Percentiles rank a stretch among this genome's conserved stretches.
phyloP scores from a whole-genome alignment of 2,329 filamentous ascomycete genomes.

The Fusarium xylarioides region DNA sequence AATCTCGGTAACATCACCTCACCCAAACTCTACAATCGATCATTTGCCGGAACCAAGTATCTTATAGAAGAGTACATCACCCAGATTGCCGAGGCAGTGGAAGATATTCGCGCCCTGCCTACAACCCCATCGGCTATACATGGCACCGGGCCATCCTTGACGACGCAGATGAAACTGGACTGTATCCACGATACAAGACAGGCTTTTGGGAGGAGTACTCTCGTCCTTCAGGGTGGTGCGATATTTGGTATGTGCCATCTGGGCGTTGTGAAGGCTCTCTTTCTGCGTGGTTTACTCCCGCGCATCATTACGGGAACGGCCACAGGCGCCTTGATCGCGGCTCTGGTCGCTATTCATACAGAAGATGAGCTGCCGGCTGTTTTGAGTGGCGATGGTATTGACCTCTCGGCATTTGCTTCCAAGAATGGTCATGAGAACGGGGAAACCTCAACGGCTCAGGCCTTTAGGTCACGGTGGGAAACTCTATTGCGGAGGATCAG shows the following conservation, averaged over 20 bases:
- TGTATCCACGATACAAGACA: conserved; percentile 87
- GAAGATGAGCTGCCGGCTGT: conserved; percentile 84
- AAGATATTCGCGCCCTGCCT: conserved; percentile 76
- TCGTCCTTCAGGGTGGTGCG: conserved; percentile 88
- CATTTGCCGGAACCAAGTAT: conserved; percentile 88
- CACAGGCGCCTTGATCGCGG: conserved; percentile 88
- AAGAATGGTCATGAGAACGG: conserved; percentile 44
- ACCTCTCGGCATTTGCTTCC: conserved; percentile 79
- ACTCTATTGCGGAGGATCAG: conserved; percentile 73
- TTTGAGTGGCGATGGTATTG: conserved; percentile 80
- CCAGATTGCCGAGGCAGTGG: conserved; percentile 81
- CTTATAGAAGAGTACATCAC: conserved; percentile 92
- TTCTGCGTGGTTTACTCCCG: conserved; percentile 81
- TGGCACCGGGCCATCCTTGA: conserved; percentile 57
- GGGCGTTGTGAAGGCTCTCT: conserved; percentile 88
- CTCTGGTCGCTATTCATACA: conserved; percentile 85
- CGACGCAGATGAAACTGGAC: conserved; percentile 82
- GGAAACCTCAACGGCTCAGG: conserved; percentile 48
- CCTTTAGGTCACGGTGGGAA: conserved; percentile 56
- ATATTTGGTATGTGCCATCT: conserved; percentile 93
- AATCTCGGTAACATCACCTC: conserved; percentile 93
- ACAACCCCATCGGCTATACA: conserved; percentile 57
- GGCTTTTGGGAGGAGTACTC: conserved; percentile 84
- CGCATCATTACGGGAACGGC: conserved; percentile 92
- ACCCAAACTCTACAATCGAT: conserved; percentile 81